These are phyloP conservation scores for Cryptococcus sp. DNA, from an alignment of 1,284 basidiomycete species.

Conservation along the genomic window DNA sequence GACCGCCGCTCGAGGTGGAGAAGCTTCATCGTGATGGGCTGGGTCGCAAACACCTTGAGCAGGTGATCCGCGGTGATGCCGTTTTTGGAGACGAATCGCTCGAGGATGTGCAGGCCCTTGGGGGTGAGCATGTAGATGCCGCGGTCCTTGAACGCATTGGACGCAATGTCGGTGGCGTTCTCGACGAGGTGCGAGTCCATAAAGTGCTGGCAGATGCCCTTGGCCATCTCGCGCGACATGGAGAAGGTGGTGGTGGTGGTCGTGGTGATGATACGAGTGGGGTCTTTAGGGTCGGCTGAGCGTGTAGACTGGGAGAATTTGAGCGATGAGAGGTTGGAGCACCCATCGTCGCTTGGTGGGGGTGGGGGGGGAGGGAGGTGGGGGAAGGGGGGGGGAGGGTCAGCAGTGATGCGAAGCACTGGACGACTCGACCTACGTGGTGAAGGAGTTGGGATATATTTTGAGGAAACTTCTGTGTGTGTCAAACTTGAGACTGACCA, in stretches of 20 bases:
- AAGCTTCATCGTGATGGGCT: constrained; percentile 97
- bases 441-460: constrained; percentile 89
- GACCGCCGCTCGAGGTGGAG: constrained; percentile 91
- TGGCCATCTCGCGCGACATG: constrained; percentile 99
- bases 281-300: constrained; percentile 94
- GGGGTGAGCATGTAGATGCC: constrained; percentile 94
- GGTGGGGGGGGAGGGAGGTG: too few species aligned
- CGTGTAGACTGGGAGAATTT: constrained; percentile 99
- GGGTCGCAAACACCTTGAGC: constrained; percentile 80
- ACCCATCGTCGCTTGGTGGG: constrained; percentile 97
- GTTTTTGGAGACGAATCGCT: constrained; percentile 98
- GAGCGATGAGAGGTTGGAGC: constrained; percentile 85
- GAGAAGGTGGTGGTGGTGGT: constrained; percentile 99
- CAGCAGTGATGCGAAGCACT: neutral
- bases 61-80: constrained; percentile 90
- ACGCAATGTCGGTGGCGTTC: constrained; percentile 85
- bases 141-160: constrained; percentile 91
- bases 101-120: constrained; percentile 96
- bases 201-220: constrained; percentile 98
- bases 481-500: constrained; percentile 85
- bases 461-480: constrained; percentile 95
- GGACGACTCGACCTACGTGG: constrained; percentile 66
- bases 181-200: constrained; percentile 98
- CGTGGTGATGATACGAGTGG: constrained; percentile 93
- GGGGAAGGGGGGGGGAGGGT: too few species aligned